Conservation (phyloP, 768 basidiomycete genomes). For the Boletus sp. region DNA sequence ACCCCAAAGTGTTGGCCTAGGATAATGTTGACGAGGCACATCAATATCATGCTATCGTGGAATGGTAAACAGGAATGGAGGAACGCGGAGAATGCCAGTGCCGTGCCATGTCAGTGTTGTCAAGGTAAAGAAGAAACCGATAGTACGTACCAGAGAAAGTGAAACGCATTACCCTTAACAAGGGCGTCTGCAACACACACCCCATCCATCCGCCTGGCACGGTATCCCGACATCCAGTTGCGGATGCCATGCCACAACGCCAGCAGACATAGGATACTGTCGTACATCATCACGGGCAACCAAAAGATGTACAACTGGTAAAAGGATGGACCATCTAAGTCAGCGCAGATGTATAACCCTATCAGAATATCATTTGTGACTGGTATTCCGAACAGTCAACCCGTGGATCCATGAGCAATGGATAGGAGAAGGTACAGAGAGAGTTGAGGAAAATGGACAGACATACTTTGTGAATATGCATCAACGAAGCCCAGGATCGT, state of each 20-base stretch:
- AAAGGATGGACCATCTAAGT: background rate
- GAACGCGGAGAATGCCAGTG: no score
- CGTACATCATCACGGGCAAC: conserved; percentile 7
- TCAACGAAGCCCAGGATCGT: background rate
- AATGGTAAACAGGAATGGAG: background rate
- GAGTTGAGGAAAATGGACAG: background rate
- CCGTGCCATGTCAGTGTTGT: background rate
- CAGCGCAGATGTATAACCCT: conserved; percentile 6
- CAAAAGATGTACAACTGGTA: conserved; percentile 4
- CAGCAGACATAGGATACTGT: conserved; percentile 4
- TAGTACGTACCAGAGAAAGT: background rate
- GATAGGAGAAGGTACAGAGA: no score
- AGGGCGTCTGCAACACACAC: background rate
- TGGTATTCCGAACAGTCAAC: background rate
- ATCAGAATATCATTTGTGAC: background rate
- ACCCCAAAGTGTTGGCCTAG: conserved; percentile 1
- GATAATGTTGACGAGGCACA: background rate
- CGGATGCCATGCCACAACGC: conserved; percentile 1
- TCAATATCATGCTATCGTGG: background rate
- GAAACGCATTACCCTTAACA: background rate
- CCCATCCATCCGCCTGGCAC: background rate
- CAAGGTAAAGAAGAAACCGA: no score
- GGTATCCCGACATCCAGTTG: background rate
- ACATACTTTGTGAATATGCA: conserved; percentile 1
- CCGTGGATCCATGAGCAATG: no score